Conservation (phyloP, 2,329 filamentous ascomycete species). For the Calonectria honghensis region DNA sequence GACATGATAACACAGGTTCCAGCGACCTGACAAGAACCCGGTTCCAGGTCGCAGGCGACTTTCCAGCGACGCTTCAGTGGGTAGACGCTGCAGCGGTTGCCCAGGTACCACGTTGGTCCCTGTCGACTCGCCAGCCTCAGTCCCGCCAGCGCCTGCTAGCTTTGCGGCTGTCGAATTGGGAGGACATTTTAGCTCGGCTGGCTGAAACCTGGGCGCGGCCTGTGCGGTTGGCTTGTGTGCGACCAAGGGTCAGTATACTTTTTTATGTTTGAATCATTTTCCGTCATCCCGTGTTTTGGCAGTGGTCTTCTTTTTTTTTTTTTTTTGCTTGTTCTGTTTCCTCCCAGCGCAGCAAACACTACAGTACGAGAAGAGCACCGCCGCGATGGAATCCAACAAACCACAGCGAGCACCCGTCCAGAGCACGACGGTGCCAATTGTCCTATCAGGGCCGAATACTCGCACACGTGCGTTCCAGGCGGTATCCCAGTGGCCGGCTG, state of each 20-base stretch:
- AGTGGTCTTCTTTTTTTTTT: not conserved
- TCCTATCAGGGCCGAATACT: conserved; percentile 33
- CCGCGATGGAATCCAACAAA: not conserved
- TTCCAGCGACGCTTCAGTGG: conserved; percentile 9
- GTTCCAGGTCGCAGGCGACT: not conserved
- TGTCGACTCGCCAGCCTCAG: conserved; percentile 16
- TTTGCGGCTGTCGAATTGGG: conserved; percentile 14
- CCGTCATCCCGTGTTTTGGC: conserved; percentile 8
- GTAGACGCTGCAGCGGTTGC: conserved; percentile 21
- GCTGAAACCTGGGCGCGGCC: conserved; percentile 16
- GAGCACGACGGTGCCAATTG: conserved; percentile 20
- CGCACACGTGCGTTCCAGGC: conserved; percentile 37
- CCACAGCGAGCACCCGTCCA: not conserved
- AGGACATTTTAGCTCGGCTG: conserved; percentile 15
- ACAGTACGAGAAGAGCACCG: not conserved
- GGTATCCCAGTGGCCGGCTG: conserved; percentile 35
- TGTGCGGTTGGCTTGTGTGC: conserved; percentile 9
- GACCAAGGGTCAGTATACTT: not conserved
- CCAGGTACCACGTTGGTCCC: conserved; percentile 20
- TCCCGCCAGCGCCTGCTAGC: conserved; percentile 1
- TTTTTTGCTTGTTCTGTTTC: not conserved
- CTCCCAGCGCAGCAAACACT: not conserved
- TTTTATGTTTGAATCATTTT: conserved; percentile 20
- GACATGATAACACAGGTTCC: not conserved
- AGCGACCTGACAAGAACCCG: not conserved